These are phyloP conservation scores for Monosporascus sp. DNA, from an alignment of 2,329 filamentous ascomycete genomes.

Conservation along the genomic window DNA sequence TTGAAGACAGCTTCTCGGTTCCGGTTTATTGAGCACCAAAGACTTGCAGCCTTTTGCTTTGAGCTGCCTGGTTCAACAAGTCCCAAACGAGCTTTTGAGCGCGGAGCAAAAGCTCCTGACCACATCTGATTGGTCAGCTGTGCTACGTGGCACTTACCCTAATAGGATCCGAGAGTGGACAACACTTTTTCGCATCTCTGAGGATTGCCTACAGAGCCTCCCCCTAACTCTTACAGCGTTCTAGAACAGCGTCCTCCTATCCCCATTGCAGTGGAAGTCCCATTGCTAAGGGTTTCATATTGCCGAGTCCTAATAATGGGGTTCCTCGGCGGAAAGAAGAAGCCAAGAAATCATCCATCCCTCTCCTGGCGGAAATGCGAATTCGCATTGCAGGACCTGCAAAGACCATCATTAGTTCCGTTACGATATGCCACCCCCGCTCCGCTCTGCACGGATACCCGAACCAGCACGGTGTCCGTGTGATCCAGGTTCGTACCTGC, in stretches of 20 bases:
- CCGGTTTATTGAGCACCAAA: not conserved
- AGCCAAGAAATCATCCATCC: too few relatives aligned
- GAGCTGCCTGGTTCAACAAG: not conserved
- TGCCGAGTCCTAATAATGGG: too few relatives aligned
- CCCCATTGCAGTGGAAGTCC: not conserved
- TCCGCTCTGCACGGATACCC: not conserved
- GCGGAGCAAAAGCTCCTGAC: conserved; percentile 3
- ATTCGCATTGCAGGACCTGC: too few relatives aligned
- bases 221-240: not conserved
- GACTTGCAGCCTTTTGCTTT: not conserved
- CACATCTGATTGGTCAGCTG: not conserved
- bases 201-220: not conserved
- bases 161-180: not conserved
- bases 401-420: too few relatives aligned
- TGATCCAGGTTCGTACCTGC: not conserved
- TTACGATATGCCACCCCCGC: not conserved
- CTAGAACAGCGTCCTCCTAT: not conserved
- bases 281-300: too few relatives aligned
- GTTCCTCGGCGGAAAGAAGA: too few relatives aligned
- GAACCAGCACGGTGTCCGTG: not conserved
- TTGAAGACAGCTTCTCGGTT: not conserved
- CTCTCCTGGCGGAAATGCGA: too few relatives aligned
- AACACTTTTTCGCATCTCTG: not conserved
- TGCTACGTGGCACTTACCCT: not conserved
- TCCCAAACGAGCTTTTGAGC: not conserved